A percentile compares a stretch with the other conserved stretches of the same genome.
Conservation (phyloP, 2,329 filamentous ascomycete species). For the Cercospora sp. region DNA sequence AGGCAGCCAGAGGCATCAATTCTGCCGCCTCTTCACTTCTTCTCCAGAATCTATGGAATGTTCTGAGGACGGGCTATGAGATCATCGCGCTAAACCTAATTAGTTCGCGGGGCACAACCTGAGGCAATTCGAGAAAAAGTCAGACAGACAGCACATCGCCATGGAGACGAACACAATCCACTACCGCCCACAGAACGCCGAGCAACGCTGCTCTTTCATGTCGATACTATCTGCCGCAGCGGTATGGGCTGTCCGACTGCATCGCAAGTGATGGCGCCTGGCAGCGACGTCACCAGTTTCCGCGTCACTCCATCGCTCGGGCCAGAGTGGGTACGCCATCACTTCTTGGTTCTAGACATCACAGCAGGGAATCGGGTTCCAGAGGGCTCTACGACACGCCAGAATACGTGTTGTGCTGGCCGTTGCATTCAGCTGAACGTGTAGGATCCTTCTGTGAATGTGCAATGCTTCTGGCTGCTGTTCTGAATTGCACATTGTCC, state of each 20-base stretch:
- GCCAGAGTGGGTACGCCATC: background rate
- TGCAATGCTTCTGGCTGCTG: background rate
- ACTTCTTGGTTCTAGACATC: background rate
- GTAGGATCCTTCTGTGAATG: background rate
- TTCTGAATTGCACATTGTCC: too few species aligned
- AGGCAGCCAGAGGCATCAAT: background rate
- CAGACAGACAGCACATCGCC: background rate
- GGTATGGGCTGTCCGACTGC: background rate
- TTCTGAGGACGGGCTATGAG: background rate
- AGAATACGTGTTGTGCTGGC: background rate
- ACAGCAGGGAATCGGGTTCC: background rate
- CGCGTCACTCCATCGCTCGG: background rate
- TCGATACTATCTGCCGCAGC: background rate
- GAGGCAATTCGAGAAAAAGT: background rate
- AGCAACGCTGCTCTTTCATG: background rate
- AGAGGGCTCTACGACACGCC: background rate
- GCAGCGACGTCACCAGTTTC: background rate
- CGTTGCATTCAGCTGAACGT: accelerated
- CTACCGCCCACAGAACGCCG: background rate
- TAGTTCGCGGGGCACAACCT: background rate
- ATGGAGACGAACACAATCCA: background rate
- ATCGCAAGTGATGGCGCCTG: background rate
- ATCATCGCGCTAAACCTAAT: background rate
- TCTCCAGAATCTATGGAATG: background rate
- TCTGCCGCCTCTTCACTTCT: background rate